These are phyloP conservation scores for Suhomyces sp. DNA, from an alignment of 805 yeast species.

Conservation along the genomic window DNA sequence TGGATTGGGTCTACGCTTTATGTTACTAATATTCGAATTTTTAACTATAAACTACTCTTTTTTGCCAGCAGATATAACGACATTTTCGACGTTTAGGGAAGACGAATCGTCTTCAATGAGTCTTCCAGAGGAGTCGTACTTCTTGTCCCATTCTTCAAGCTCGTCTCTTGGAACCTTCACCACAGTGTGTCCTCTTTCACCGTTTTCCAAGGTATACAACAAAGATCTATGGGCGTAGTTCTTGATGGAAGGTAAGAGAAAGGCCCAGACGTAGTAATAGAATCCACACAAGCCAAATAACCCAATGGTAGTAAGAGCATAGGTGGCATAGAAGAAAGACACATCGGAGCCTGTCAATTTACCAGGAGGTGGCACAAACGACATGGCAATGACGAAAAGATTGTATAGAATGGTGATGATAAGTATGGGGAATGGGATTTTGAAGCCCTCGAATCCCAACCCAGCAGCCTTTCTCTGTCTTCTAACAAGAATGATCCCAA, in stretches of 20 bases:
- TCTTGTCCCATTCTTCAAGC: constrained; percentile 32
- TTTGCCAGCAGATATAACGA: not conserved
- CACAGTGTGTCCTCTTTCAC: constrained; percentile 41
- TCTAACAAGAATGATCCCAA: constrained; percentile 28
- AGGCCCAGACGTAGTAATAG: constrained; percentile 39
- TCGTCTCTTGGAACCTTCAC: constrained; percentile 33
- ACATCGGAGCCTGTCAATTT: constrained; percentile 42
- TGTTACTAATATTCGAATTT: too few relatives aligned
- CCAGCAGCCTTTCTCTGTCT: constrained; percentile 30
- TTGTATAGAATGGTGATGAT: constrained; percentile 32
- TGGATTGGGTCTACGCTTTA: too few relatives aligned
- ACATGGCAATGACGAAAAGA: constrained; percentile 39
- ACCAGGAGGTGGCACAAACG: constrained; percentile 44
- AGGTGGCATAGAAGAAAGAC: constrained; percentile 42
- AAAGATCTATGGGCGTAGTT: constrained; percentile 31
- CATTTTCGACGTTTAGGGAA: not conserved
- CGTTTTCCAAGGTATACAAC: constrained; percentile 31
- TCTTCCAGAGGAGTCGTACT: constrained; percentile 19
- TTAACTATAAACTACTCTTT: too few relatives aligned
- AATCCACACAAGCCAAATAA: constrained; percentile 28
- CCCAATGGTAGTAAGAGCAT: constrained; percentile 40
- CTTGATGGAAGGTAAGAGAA: constrained; percentile 31
- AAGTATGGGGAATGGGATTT: constrained; percentile 34
- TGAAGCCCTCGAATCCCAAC: constrained; percentile 32
- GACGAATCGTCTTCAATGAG: not conserved